Evolutionary conservation across 257 asterid species (phyloP).

Genomic region (Solanum piurae): DNA sequence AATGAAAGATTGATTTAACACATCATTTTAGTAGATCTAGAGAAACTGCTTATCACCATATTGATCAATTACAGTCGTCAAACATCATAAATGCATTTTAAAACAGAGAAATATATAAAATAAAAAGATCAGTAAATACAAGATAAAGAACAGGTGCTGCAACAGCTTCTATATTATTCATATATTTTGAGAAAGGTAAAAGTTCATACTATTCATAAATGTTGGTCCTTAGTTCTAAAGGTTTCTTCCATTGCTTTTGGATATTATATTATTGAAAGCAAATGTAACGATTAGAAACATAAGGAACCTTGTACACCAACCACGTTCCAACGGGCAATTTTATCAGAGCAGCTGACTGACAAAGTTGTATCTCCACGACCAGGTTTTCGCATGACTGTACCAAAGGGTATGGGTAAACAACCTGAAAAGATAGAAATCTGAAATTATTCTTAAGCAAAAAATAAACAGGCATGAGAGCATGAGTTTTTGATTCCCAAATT

Average conservation of each 20-base stretch:
- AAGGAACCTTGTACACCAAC: conserved; percentile 89
- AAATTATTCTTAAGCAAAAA: neutral
- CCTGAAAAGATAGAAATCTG: conserved; percentile 8
- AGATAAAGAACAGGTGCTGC: neutral
- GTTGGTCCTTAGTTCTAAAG: neutral
- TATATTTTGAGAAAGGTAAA: neutral
- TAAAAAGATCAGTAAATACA: neutral
- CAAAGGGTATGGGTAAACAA: conserved; percentile 19
- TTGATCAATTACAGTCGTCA: neutral
- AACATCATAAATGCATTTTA: neutral
- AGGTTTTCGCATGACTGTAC: conserved; percentile 87
- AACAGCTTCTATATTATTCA: neutral
- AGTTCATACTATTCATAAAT: neutral
- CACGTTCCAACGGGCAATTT: conserved; percentile 92
- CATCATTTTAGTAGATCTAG: neutral
- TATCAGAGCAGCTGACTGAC: conserved; percentile 96
- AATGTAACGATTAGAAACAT: conserved; percentile 3
- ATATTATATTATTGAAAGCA: neutral
- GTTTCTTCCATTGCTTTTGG: neutral
- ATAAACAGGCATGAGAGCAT: neutral
- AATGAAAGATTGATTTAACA: neutral
- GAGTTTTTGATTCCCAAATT: neutral
- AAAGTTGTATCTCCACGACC: conserved; percentile 94
- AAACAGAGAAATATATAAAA: neutral
- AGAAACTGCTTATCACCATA: neutral